Evolutionary conservation across 129 eudicot species (phyloP).

Genomic region (Flaveria trinervia): DNA sequence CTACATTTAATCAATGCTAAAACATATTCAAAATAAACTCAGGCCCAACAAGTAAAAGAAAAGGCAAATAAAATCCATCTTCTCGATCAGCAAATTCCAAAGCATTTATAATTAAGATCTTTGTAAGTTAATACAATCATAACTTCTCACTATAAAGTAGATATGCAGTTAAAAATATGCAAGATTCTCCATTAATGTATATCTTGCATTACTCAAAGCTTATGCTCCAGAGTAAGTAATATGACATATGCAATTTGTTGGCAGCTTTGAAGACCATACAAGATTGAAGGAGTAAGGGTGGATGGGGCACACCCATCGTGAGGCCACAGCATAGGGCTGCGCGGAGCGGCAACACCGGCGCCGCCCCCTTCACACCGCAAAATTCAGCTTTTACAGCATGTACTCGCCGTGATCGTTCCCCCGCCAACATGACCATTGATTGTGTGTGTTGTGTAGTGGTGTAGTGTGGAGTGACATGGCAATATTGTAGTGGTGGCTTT

Average conservation of each 20-base stretch:
- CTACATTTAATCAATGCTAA: neutral
- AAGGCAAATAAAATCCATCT: neutral
- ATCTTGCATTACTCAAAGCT: neutral
- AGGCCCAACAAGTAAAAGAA: neutral
- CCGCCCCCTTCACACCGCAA: no score
- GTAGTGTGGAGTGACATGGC: no score
- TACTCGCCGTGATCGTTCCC: no score
- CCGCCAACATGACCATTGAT: no score
- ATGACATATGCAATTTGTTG: neutral
- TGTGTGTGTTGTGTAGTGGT: no score
- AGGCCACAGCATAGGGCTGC: no score
- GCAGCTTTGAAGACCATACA: neutral
- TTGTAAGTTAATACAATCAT: neutral
- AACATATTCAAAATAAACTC: neutral
- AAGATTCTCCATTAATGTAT: neutral
- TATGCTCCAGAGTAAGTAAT: neutral
- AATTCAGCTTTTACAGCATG: no score
- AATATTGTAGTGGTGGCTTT: no score
- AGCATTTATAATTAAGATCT: no score
- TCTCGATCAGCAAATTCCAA: neutral
- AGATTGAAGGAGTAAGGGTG: neutral
- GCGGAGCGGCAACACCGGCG: no score
- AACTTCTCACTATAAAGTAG: neutral
- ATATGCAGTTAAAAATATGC: neutral
- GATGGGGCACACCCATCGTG: no score